phyloP scores from a whole-genome alignment of 177 flowering plant genomes.

The Tripterygium wilfordii region DNA sequence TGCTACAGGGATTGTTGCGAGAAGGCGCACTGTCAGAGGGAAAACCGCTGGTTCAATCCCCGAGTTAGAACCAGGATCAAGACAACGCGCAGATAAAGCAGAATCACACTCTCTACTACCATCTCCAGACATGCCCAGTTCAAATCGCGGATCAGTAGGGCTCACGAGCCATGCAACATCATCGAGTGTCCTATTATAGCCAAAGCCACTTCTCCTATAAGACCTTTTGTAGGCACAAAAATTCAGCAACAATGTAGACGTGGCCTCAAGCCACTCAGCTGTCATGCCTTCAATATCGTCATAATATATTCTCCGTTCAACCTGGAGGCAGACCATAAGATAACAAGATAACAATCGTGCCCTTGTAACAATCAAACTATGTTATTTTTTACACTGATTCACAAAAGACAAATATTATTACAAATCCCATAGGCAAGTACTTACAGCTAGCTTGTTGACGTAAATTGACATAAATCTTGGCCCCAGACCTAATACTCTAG shows the following conservation, averaged over 20 bases:
- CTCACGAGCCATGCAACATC: slow-evolving; percentile 55
- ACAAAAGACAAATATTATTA: no score
- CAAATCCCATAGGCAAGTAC: slow-evolving; percentile 23
- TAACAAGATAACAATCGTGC: no score
- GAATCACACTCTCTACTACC: slow-evolving; percentile 1
- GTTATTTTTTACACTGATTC: no score
- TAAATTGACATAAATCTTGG: slow-evolving; percentile 90
- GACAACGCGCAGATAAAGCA: not conserved
- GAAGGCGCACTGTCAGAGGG: slow-evolving; percentile 60
- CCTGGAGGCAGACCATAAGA: slow-evolving; percentile 27
- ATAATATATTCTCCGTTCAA: slow-evolving; percentile 85
- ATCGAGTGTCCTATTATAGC: slow-evolving; percentile 45
- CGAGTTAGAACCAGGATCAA: slow-evolving; percentile 1
- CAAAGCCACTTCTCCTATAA: slow-evolving; percentile 34
- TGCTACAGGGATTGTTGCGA: slow-evolving; percentile 70
- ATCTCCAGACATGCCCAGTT: slow-evolving; percentile 7
- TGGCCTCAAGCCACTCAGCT: slow-evolving; percentile 83
- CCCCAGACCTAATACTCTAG: slow-evolving; percentile 84
- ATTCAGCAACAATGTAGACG: slow-evolving; percentile 67
- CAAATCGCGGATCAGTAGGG: slow-evolving; percentile 33
- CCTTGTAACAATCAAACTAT: no score
- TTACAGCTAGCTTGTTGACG: slow-evolving; percentile 68
- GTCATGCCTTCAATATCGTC: slow-evolving; percentile 81
- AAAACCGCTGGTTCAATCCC: slow-evolving; percentile 51
- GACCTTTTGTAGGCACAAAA: slow-evolving; percentile 27